A percentile compares a stretch with the other conserved stretches of the same genome.
phyloP scores from a whole-genome alignment of 441 rosid genomes.

The Erodium moschatum region DNA sequence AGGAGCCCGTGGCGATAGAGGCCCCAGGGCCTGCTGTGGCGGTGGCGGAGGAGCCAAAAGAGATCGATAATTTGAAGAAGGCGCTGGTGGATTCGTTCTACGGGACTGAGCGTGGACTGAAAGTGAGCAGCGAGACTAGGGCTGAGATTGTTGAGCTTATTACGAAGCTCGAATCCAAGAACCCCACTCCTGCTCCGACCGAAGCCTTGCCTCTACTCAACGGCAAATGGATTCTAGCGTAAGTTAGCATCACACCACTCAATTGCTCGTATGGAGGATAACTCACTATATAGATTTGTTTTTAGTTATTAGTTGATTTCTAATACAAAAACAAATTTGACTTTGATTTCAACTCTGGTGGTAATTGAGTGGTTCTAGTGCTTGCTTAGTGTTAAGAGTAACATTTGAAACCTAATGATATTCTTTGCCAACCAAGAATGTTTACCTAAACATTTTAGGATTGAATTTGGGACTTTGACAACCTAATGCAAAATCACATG shows the following conservation, averaged over 20 bases:
- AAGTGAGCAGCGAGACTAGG: slow-evolving; percentile 68
- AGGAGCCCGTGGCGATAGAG: neutral
- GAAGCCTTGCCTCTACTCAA: slow-evolving; percentile 71
- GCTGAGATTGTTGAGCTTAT: slow-evolving; percentile 87
- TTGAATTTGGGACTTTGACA: neutral
- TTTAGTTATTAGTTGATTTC: neutral
- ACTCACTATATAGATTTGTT: too few species aligned
- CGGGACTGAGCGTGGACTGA: slow-evolving; percentile 72
- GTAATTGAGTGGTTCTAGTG: neutral
- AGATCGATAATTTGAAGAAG: slow-evolving; percentile 53
- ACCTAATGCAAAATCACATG: neutral
- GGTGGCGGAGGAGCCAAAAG: slow-evolving; percentile 28
- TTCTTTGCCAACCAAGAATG: neutral
- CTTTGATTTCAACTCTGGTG: too few species aligned
- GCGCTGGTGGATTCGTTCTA: slow-evolving; percentile 59
- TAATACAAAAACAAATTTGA: too few species aligned
- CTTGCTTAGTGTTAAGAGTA: neutral
- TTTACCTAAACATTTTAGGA: neutral
- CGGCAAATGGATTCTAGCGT: slow-evolving; percentile 48
- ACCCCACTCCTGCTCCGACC: slow-evolving; percentile 79
- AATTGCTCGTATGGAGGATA: too few species aligned
- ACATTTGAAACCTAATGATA: too few species aligned
- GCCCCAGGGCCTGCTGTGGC: slow-evolving; percentile 25
- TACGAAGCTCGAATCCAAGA: slow-evolving; percentile 75
- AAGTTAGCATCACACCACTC: neutral